These are phyloP conservation scores for Talaromyces piceae DNA, from an alignment of 2,329 filamentous ascomycete species.

Conservation along the genomic window DNA sequence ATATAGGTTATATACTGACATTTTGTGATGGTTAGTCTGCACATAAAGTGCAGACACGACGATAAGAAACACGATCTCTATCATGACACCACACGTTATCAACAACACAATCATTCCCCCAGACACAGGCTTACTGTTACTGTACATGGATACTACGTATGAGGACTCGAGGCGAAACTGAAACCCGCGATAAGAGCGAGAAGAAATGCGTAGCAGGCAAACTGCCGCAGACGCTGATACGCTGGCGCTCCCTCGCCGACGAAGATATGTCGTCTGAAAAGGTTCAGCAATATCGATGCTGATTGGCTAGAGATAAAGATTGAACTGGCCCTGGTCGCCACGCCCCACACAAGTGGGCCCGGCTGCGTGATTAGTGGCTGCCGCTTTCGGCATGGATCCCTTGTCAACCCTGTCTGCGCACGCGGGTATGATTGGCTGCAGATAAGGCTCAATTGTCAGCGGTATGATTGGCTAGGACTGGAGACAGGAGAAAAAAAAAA, in stretches of 20 bases:
- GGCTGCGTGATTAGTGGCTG: not conserved
- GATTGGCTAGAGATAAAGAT: conserved; percentile 23
- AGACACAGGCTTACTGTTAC: too few species aligned
- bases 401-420: not conserved
- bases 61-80: too few species aligned
- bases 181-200: too few species aligned
- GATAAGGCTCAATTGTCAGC: conserved; percentile 2
- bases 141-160: too few species aligned
- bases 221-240: too few species aligned
- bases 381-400: not conserved
- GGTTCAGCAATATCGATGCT: not conserved
- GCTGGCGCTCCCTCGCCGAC: not conserved
- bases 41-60: too few species aligned
- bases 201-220: too few species aligned
- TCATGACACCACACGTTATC: too few species aligned
- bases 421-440: conserved; percentile 5
- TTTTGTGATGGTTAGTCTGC: too few species aligned
- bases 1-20: not conserved
- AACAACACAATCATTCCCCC: too few species aligned
- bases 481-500: not conserved
- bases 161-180: too few species aligned
- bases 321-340: conserved; percentile 10
- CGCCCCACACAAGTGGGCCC: not conserved
- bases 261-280: too few species aligned
- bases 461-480: conserved; percentile 1